Conservation (phyloP, 345 rosid species). For the Melaleuca alternifolia region DNA sequence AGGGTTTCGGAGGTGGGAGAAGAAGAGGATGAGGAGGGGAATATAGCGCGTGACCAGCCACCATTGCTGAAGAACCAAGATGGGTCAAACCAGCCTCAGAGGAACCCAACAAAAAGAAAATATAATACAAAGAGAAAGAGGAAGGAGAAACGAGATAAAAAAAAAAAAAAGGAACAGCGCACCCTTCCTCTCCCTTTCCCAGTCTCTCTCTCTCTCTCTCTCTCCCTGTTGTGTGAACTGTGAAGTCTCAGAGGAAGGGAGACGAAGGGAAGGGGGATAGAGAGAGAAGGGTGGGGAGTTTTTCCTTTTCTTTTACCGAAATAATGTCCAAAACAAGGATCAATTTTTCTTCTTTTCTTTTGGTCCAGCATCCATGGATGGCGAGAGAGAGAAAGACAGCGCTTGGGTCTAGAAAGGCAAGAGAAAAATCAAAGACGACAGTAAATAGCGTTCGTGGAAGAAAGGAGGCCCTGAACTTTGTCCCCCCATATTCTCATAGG, state of each 20-base stretch:
- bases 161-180: not conserved
- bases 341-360: not conserved
- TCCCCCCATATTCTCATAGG: not conserved
- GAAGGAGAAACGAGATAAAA: not conserved
- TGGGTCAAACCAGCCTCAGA: not conserved
- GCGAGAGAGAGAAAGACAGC: too few species aligned
- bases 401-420: not conserved
- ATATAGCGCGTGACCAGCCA: conserved; percentile 7
- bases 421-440: not conserved
- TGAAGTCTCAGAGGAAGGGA: not conserved
- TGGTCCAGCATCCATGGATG: too few species aligned
- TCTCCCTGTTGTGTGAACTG: not conserved
- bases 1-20: not conserved
- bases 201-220: not conserved
- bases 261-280: too few species aligned
- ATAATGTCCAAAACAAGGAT: conserved; percentile 1
- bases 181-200: not conserved
- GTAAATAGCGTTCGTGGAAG: not conserved
- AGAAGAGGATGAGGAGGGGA: not conserved
- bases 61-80: not conserved
- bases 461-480: not conserved
- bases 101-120: not conserved
- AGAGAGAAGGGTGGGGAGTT: not conserved
- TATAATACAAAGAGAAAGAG: not conserved
- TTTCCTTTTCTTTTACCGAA: not conserved